Conservation (phyloP, 2,329 filamentous ascomycete genomes). For the Hortaea werneckii region DNA sequence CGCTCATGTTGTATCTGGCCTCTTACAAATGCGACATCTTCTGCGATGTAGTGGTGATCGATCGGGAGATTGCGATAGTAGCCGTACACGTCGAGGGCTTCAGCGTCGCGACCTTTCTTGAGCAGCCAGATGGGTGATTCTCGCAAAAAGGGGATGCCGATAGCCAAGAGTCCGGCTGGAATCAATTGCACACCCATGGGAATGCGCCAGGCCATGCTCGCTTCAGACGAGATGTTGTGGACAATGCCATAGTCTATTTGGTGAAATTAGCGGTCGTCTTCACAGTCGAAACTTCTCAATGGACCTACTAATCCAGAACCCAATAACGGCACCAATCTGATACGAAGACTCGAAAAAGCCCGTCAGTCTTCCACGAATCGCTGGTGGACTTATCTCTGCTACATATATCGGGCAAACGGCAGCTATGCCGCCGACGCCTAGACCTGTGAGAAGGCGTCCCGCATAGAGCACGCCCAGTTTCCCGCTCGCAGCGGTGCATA, state of each 20-base stretch:
- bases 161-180: slow-evolving; percentile 22
- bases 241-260: slow-evolving; percentile 21
- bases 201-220: slow-evolving; percentile 17
- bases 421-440: slow-evolving; percentile 25
- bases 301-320: slow-evolving; percentile 18
- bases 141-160: slow-evolving; percentile 7
- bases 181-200: slow-evolving; percentile 26
- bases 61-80: slow-evolving; percentile 12
- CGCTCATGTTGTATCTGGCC: slow-evolving; percentile 24
- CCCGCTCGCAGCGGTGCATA: slow-evolving; percentile 34
- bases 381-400: slow-evolving; percentile 22
- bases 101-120: slow-evolving; percentile 1
- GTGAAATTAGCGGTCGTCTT: not conserved
- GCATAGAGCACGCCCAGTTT: slow-evolving; percentile 37
- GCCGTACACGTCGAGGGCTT: slow-evolving; percentile 8
- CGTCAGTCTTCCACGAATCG: slow-evolving; percentile 26
- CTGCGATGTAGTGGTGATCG: slow-evolving; percentile 14
- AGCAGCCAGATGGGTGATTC: not conserved
- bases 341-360: slow-evolving; percentile 26
- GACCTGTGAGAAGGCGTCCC: slow-evolving; percentile 26
- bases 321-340: slow-evolving; percentile 25
- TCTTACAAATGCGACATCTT: slow-evolving; percentile 26
- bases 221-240: slow-evolving; percentile 15
- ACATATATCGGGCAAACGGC: slow-evolving; percentile 27
- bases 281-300: not conserved